Evolutionary conservation across 1,284 basidiomycete species (phyloP), one percentile per base, ranked within the genome.

Genomic region (Fomitopsis betulina): DNA sequence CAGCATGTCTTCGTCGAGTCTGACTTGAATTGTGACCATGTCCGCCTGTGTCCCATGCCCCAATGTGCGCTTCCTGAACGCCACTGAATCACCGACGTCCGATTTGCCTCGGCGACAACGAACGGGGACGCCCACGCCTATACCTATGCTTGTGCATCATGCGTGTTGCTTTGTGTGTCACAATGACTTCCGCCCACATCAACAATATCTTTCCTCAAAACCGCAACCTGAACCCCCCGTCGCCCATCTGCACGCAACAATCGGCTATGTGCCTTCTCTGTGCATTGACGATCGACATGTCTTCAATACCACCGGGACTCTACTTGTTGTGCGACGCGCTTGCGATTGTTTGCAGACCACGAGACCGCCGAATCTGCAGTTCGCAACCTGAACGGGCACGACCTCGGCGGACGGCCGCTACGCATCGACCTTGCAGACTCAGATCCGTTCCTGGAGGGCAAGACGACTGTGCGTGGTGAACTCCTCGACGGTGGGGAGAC

Each of bases 321-420:
- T 21, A 35, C 21, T n/a, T 43, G 40, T 8, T 30, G 27, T 30
- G 27, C 27, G 27, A 30, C 27, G 27, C 27, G 27, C 27, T 30
- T n/a, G 8, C 42, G 25, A 50, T 39, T 8, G 49, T 37, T 4
- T 58, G 49, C 55, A 95, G 96, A 99, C 73, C 90, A 96, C 70
- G 94, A 97, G 73, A 98, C 96, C 8, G 90, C 90, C 1, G 74
- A 81, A 15, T 90, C 87, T 2, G 89, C 90, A 2, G 86, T 93
- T 1, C 82, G 90, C 56, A 93, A 92, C 67, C 77, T 93, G 13
- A 87, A 91, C 67, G 86, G 86, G 32, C 82, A 84, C 42, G 81
- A 82, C 51, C 83, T 91, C 51, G 87, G 85, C 58, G 89, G 89
- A 2, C 80, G 90, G 13, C 82, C 84, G 0, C 76, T 93, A 27